Evolutionary conservation across 345 rosid species (phyloP).

Genomic region (Litchi chinensis): DNA sequence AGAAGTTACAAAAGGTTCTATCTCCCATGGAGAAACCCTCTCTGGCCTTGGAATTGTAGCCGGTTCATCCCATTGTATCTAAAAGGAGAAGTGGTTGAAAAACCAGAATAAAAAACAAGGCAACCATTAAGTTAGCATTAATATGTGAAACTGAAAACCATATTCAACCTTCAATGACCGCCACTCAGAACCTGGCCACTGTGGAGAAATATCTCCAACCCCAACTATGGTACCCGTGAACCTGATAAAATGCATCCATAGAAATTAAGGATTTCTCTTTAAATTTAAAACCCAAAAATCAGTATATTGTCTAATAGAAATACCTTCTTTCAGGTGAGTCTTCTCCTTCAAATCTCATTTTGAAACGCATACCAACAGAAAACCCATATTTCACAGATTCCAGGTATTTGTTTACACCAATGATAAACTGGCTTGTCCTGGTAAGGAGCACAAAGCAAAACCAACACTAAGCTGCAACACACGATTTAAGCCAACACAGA

Average conservation of each 20-base stretch:
- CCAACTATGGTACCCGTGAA: constrained; percentile 75
- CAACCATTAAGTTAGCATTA: constrained; percentile 8
- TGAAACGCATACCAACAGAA: constrained; percentile 65
- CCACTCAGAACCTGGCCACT: constrained; percentile 76
- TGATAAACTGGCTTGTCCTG: constrained; percentile 73
- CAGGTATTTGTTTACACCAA: constrained; percentile 60
- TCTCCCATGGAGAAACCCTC: constrained; percentile 84
- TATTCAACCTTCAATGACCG: constrained; percentile 65
- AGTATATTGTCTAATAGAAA: background rate
- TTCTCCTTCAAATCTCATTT: constrained; percentile 86
- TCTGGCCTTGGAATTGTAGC: constrained; percentile 69
- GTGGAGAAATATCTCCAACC: constrained; percentile 55
- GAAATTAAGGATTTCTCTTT: background rate
- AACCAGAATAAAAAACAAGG: constrained; percentile 31
- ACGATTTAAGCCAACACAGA: background rate
- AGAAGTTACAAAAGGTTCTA: constrained; percentile 60
- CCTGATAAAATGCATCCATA: constrained; percentile 37
- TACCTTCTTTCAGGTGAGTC: constrained; percentile 77
- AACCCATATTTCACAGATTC: constrained; percentile 48
- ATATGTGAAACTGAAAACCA: constrained; percentile 15
- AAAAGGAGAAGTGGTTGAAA: constrained; percentile 12
- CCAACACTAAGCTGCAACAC: background rate
- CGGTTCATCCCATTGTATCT: constrained; percentile 88
- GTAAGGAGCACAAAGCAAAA: constrained; percentile 13
- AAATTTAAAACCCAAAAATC: background rate